These are phyloP conservation scores for Citrus sp. DNA, from an alignment of 345 rosid genomes.

Conservation along the genomic window DNA sequence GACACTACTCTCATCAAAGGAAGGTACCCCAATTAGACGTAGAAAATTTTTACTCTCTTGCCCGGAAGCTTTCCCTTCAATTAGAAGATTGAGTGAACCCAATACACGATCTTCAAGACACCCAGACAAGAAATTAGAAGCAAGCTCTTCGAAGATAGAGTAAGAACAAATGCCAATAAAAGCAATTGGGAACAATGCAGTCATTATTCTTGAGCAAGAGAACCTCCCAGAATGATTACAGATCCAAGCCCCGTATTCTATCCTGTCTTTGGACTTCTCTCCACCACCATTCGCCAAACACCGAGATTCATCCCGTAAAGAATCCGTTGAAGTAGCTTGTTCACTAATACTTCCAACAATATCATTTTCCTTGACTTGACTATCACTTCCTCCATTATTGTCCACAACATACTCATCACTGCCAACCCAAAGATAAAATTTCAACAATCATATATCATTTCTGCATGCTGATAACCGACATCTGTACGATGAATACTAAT, in stretches of 20 bases:
- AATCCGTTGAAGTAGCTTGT: neutral
- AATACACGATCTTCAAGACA: constrained; percentile 64
- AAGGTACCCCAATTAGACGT: constrained; percentile 60
- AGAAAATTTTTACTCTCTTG: constrained; percentile 54
- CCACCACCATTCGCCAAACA: constrained; percentile 13
- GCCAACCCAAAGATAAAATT: constrained; percentile 14
- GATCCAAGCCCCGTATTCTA: constrained; percentile 27
- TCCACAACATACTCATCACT: constrained; percentile 40
- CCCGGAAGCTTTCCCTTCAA: constrained; percentile 72
- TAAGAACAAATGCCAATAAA: constrained; percentile 38
- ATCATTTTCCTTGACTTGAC: constrained; percentile 18
- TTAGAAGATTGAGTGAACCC: constrained; percentile 48
- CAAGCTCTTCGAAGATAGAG: constrained; percentile 46
- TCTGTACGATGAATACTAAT: neutral
- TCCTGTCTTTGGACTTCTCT: constrained; percentile 14
- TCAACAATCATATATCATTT: neutral
- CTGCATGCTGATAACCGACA: neutral
- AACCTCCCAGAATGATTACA: constrained; percentile 40
- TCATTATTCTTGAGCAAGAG: constrained; percentile 44
- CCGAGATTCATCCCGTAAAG: constrained; percentile 21
- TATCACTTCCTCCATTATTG: constrained; percentile 15
- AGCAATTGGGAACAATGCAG: constrained; percentile 66
- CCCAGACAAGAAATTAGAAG: constrained; percentile 49
- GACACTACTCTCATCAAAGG: constrained; percentile 38
- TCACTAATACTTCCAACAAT: constrained; percentile 7